Conservation (phyloP, 768 basidiomycete species). For the Cyclocybe aegerita region DNA sequence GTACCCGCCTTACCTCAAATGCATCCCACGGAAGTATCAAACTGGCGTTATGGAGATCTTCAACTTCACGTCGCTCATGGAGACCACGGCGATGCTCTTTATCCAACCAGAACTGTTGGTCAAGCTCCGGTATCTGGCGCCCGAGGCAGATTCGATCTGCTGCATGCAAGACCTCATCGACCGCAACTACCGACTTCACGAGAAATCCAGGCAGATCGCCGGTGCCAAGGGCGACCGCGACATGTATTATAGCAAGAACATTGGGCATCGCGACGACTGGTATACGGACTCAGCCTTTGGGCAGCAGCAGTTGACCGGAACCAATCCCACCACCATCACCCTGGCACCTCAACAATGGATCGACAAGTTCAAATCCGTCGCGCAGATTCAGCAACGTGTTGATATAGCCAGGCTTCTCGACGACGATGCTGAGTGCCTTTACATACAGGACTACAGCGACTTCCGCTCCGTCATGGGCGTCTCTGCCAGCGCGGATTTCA, state of each 20-base stretch:
- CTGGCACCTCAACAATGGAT: constrained; percentile 20
- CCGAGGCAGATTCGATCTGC: not conserved
- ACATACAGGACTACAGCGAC: constrained; percentile 24
- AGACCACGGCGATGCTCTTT: constrained; percentile 12
- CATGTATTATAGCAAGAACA: constrained; percentile 24
- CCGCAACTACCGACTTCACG: constrained; percentile 13
- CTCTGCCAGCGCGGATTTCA: not conserved
- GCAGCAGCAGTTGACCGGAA: constrained; percentile 28
- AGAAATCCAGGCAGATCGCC: constrained; percentile 2
- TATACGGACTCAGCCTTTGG: constrained; percentile 29
- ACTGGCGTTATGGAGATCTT: constrained; percentile 13
- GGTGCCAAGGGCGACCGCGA: not conserved
- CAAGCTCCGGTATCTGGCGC: constrained; percentile 5
- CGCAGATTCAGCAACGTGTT: constrained; percentile 10
- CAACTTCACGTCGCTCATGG: constrained; percentile 11
- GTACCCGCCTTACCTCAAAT: constrained; percentile 20
- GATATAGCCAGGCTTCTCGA: constrained; percentile 14
- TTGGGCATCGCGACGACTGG: constrained; percentile 29
- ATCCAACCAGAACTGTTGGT: constrained; percentile 5
- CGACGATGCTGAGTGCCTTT: constrained; percentile 11
- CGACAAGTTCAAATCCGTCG: constrained; percentile 14
- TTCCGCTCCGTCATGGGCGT: constrained; percentile 19
- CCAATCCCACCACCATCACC: constrained; percentile 26
- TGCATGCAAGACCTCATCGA: constrained; percentile 17
- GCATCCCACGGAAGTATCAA: constrained; percentile 12